Evolutionary conservation across 2,329 filamentous ascomycete species (phyloP), one percentile per base, ranked within the genome.

Genomic region (Exserohilum rostratum): DNA sequence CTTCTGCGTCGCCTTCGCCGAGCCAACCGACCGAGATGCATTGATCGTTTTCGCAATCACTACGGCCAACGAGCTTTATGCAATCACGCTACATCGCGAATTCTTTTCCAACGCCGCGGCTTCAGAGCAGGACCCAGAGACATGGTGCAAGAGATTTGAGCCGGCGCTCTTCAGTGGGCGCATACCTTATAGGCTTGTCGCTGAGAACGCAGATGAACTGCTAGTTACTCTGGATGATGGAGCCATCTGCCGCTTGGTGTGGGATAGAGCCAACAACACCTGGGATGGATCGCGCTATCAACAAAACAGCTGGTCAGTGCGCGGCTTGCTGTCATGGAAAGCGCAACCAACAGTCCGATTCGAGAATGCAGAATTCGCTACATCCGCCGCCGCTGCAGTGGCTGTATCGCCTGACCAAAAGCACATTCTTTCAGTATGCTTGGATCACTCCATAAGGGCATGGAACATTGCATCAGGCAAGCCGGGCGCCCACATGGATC

Each of bases 401-500:
- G 73, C 71, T 1, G 54, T 77, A 30, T 81, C 79, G 34, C 78
- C 78, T 3, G 79, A 81, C 53, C 71, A 69, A 15, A 85, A 60
- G 75, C 85, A 72, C 64, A 77, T 87, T 9, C 90, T 96, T 66
- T 93, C 93, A 0, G 86, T 96, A 44, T 95, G 90, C 60, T 80
- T 99, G 55, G 93, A 99, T 65, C 93, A 99, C 71, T 88, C 87
- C 10, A 79, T 99, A 70, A 88, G 92, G 67, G 87, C 95, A 34
- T 98, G 95, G 93, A 95, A 96, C 69, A 81, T 93, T 29, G 80
- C 85, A n/a, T 90, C 85, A 34, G 93, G 93, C 42, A 90, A 88
- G 70, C 84, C 96, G 50, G 85, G 90, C 5, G 86, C 87, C 51
- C 87, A 88, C 5, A 87, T 86, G 63, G 93, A 99, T 74, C 81